Evolutionary conservation across 169 alveolate species (phyloP).

Genomic region (Amoebophrya sp.): DNA sequence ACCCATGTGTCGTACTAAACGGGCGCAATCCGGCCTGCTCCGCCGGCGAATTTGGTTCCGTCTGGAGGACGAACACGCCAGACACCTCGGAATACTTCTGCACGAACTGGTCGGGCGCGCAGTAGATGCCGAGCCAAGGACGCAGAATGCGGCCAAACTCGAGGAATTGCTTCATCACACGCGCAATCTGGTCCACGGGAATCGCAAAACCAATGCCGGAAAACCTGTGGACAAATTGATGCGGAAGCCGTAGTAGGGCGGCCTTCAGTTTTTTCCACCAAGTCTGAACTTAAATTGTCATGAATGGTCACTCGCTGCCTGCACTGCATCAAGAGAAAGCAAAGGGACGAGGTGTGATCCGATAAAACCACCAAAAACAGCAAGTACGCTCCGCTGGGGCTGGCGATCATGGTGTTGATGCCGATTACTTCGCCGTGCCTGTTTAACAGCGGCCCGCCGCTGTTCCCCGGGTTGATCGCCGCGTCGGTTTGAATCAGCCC

Average conservation of each 20-base stretch:
- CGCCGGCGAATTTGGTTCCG: not conserved
- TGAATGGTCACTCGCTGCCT: no score
- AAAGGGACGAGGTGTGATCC: no score
- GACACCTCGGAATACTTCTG: not conserved
- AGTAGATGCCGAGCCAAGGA: not conserved
- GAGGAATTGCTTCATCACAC: no score
- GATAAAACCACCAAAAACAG: no score
- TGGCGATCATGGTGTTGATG: slow-evolving; percentile 11
- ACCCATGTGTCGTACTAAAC: not conserved
- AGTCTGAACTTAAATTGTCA: no score
- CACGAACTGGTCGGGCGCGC: not conserved
- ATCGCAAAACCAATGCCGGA: not conserved
- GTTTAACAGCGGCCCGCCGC: slow-evolving; percentile 21
- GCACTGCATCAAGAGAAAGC: no score
- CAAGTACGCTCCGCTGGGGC: slow-evolving; percentile 13
- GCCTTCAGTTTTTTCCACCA: no score
- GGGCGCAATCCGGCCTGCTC: not conserved
- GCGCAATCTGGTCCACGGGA: not conserved
- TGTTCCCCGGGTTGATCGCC: slow-evolving; percentile 26
- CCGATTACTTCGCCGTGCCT: slow-evolving; percentile 7
- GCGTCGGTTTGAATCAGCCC: slow-evolving; percentile 20
- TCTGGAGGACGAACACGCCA: not conserved
- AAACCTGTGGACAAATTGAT: no score
- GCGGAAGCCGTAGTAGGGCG: no score
- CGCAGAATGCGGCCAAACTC: not conserved